phyloP scores from a whole-genome alignment of 108 stramenopile genomes.

The Nitzschia inconspicua region DNA sequence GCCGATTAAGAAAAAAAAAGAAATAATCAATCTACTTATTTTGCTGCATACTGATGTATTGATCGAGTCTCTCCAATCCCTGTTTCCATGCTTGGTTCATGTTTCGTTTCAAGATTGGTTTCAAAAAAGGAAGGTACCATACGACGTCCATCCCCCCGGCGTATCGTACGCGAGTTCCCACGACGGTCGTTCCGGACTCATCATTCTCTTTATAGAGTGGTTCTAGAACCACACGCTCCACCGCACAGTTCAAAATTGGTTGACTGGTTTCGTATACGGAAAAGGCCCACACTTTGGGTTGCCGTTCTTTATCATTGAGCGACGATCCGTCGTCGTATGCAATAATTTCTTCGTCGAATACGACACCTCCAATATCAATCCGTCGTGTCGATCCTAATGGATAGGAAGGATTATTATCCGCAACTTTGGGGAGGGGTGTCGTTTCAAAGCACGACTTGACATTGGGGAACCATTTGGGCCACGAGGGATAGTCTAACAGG shows the following conservation, averaged over 20 bases:
- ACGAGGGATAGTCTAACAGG: slow-evolving; percentile 1
- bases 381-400: slow-evolving; percentile 2
- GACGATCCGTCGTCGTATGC: not conserved
- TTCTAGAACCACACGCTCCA: slow-evolving; percentile 4
- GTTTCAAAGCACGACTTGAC: not conserved
- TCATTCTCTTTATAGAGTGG: too few relatives aligned
- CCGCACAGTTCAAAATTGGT: not conserved
- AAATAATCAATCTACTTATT: not conserved
- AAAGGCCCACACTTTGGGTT: slow-evolving; percentile 6
- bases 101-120: not conserved
- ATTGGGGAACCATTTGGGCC: slow-evolving; percentile 4
- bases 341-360: slow-evolving; percentile 2
- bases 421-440: not conserved
- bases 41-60: too few relatives aligned
- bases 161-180: not conserved
- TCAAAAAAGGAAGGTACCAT: not conserved
- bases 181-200: too few relatives aligned
- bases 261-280: not conserved
- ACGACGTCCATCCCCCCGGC: not conserved
- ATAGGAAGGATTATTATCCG: too few relatives aligned
- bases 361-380: not conserved
- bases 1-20: not conserved
- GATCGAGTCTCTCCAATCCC: not conserved
- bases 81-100: slow-evolving; percentile 4
- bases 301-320: too few relatives aligned